Evolutionary conservation across 2,329 filamentous ascomycete genomes (phyloP), one percentile per base, ranked within the genome.

Genomic region (Knufia petricola): DNA sequence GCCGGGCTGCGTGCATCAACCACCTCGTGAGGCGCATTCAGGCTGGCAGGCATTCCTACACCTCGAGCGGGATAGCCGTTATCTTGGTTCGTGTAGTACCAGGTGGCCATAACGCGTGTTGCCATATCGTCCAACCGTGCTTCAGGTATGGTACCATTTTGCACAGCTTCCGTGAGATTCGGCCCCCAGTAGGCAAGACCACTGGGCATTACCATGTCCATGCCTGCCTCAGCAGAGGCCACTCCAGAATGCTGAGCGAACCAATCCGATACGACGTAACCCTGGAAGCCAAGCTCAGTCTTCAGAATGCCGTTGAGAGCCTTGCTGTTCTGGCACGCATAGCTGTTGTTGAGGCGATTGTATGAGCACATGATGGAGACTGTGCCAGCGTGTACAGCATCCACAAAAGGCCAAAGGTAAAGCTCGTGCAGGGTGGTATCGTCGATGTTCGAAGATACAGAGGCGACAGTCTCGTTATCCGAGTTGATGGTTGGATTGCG

Each of bases 361-460:
- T 71, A 71, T 1, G 53, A 63, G 59, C 72, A 74, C 72, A 75
- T 75, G 12, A 73, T 59, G 1, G 66, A 66, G 10, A 67, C 61
- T 2, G 84, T 81, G 9, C 82, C 82, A 7, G 82, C 82, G 48
- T 72, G 73, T 46, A 87, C 76, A 1, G 81, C 81, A 59, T 88
- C 83, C 21, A 77, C 82, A 60, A 88, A 89, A 0, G 85, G 85
- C 85, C 85, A 88, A 21, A 82, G 69, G 60, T 87, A 89, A 4
- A 87, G 65, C 63, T 88, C 85, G 58, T 87, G 84, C 61, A 87
- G 69, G 1, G 84, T 82, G 53, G 83, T 78, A 63, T 88, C 85
- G 51, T 85, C 82, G 15, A 85, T 69, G 57, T 82, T 83, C 37
- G 75, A 75, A 17, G 59, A 69, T 50, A 66, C 64, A 9, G 63